Percentiles rank a stretch among this genome's conserved stretches.
phyloP scores from a whole-genome alignment of 1,284 basidiomycete species.

The Trametes pubescens region DNA sequence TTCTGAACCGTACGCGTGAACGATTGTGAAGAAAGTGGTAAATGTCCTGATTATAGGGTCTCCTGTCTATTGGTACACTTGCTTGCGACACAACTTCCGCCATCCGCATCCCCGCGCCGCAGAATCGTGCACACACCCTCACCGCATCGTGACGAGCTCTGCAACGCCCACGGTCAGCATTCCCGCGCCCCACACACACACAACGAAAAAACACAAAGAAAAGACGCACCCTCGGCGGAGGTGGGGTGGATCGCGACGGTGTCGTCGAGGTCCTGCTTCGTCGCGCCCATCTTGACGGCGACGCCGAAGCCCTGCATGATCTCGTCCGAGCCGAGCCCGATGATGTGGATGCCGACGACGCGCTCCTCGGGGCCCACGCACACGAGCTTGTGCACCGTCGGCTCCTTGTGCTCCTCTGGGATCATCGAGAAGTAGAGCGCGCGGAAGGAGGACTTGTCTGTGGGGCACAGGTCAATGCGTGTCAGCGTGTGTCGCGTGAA shows the following conservation, averaged over 20 bases:
- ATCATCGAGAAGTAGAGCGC: constrained; percentile 83
- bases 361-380: constrained; percentile 89
- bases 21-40: too few species aligned
- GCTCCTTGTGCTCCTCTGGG: constrained; percentile 88
- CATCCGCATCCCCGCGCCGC: background rate
- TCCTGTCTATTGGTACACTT: background rate
- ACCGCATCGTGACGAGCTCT: constrained; percentile 53
- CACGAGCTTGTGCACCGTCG: constrained; percentile 93
- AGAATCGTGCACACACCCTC: background rate
- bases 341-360: constrained; percentile 94
- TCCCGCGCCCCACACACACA: background rate
- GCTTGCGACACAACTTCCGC: background rate
- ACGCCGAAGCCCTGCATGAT: constrained; percentile 94
- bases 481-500: too few species aligned
- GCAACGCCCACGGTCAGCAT: constrained; percentile 7
- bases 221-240: constrained; percentile 69
- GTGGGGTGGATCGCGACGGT: constrained; percentile 94
- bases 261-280: constrained; percentile 86
- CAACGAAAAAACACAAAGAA: constrained; percentile 8
- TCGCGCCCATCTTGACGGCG: constrained; percentile 96
- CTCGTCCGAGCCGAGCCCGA: constrained; percentile 92
- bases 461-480: too few species aligned
- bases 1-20: too few species aligned
- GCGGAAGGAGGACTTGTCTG: too few species aligned
- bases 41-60: too few species aligned